Evolutionary conservation across 345 rosid genomes (phyloP).

Genomic region (Kandelia obovata): DNA sequence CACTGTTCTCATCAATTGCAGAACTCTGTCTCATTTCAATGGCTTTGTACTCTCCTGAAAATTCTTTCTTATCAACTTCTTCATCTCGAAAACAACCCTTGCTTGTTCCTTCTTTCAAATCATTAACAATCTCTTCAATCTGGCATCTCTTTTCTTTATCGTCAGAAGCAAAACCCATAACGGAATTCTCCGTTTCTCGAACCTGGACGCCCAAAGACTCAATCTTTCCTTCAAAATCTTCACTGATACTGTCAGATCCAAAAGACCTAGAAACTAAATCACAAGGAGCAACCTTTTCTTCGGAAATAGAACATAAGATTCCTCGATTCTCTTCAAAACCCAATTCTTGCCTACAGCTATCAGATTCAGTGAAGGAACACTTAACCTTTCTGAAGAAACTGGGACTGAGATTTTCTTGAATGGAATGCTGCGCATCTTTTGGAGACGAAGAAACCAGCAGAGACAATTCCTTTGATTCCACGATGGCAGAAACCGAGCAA

Average conservation of each 20-base stretch:
- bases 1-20: conserved; percentile 13
- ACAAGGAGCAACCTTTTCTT: conserved; percentile 11
- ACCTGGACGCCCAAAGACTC: conserved; percentile 10
- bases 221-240: conserved; percentile 19
- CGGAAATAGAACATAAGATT: conserved; percentile 7
- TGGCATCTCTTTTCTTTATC: background rate
- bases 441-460: conserved; percentile 12
- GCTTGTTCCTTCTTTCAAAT: conserved; percentile 1
- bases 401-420: conserved; percentile 20
- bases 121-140: conserved; percentile 10
- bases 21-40: background rate
- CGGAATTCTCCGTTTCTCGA: conserved; percentile 11
- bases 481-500: background rate
- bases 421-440: conserved; percentile 14
- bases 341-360: conserved; percentile 4
- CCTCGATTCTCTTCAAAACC: conserved; percentile 29
- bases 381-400: conserved; percentile 22
- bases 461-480: conserved; percentile 16
- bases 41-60: background rate
- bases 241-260: background rate
- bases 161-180: conserved; percentile 11
- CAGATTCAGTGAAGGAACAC: conserved; percentile 18
- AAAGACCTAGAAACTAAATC: conserved; percentile 26
- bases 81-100: conserved; percentile 15
- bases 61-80: conserved; percentile 13